These are phyloP conservation scores for Erythrobasidium hasegawianum DNA, from an alignment of 1,284 basidiomycete species.

Conservation along the genomic window DNA sequence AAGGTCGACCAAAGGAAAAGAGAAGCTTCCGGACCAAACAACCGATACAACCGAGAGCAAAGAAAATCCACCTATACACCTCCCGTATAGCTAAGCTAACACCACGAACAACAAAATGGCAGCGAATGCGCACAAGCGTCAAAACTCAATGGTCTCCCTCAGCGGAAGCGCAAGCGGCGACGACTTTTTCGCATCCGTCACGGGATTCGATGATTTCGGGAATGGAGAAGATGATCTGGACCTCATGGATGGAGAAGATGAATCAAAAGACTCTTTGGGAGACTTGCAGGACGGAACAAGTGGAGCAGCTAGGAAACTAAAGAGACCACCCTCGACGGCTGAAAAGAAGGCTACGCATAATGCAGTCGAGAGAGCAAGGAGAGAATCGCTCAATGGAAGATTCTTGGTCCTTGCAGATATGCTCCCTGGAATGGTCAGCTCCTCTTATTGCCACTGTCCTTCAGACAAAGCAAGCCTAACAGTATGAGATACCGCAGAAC, in stretches of 20 bases:
- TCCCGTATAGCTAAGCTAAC: too few relatives aligned
- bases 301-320: background rate
- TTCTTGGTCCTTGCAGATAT: slow-evolving; percentile 61
- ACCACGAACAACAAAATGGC: too few relatives aligned
- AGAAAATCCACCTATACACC: too few relatives aligned
- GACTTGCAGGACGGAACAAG: background rate
- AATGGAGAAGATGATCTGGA: slow-evolving; percentile 27
- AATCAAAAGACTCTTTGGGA: slow-evolving; percentile 4
- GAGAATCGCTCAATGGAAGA: slow-evolving; percentile 83
- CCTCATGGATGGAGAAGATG: slow-evolving; percentile 6
- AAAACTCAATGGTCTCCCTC: too few relatives aligned
- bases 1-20: too few relatives aligned
- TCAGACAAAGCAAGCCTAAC: too few relatives aligned
- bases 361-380: slow-evolving; percentile 82
- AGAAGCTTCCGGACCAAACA: too few relatives aligned
- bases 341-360: slow-evolving; percentile 91
- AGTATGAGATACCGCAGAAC: slow-evolving; percentile 69
- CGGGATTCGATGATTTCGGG: slow-evolving; percentile 20
- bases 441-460: too few relatives aligned
- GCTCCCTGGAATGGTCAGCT: slow-evolving; percentile 40
- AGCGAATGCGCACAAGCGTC: too few relatives aligned
- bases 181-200: slow-evolving; percentile 26
- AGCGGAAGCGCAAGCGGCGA: background rate
- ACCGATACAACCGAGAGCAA: too few relatives aligned
- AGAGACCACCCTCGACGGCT: slow-evolving; percentile 57